Evolutionary conservation across 2,329 filamentous ascomycete genomes (phyloP).

Genomic region (Fusarium stilboides): DNA sequence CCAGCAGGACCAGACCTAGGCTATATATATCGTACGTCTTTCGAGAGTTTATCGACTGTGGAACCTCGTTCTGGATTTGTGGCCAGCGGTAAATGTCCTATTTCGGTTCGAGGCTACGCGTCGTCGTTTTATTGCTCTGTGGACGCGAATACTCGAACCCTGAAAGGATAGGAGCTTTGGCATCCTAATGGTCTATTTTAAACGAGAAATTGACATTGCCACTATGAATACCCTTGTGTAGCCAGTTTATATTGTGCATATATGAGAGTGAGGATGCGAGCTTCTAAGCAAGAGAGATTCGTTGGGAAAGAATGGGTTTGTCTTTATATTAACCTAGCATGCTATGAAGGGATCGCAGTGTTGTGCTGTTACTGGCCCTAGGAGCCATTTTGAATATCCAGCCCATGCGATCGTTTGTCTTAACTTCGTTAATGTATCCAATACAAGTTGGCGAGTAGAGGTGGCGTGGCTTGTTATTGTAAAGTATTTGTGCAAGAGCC

Average conservation of each 20-base stretch:
- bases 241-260: not conserved
- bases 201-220: not conserved
- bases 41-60: not conserved
- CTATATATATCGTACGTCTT: not conserved
- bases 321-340: not conserved
- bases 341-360: not conserved
- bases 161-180: not conserved
- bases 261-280: not conserved
- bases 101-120: not conserved
- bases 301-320: not conserved
- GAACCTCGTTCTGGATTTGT: not conserved
- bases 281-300: not conserved
- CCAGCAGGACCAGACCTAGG: not conserved
- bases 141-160: not conserved
- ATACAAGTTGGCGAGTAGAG: not conserved
- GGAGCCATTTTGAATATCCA: not conserved
- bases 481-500: not conserved
- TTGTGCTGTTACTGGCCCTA: not conserved
- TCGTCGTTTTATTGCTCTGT: not conserved
- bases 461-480: not conserved
- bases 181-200: not conserved
- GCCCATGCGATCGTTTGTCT: not conserved
- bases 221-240: not conserved
- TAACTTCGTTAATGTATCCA: not conserved
- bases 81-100: not conserved